A percentile compares a stretch with the other conserved stretches of the same genome.
These are phyloP conservation scores for Orbilia javanica DNA, from an alignment of 2,329 filamentous ascomycete genomes.

Conservation along the genomic window DNA sequence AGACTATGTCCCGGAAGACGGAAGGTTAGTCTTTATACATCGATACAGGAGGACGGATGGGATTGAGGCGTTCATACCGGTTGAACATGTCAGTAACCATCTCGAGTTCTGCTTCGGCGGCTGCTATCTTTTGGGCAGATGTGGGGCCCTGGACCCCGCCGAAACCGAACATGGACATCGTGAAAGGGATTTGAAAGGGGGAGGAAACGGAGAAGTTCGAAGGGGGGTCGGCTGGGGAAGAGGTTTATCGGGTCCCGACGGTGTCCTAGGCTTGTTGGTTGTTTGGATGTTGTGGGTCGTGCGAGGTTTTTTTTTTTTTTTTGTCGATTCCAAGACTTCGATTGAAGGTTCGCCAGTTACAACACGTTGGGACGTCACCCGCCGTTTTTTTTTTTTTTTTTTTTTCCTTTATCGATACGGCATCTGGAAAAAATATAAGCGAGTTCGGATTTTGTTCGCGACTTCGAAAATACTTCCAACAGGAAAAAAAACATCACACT, in stretches of 20 bases:
- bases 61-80: slow-evolving; percentile 73
- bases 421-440: slow-evolving; percentile 4
- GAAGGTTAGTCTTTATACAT: not conserved
- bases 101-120: slow-evolving; percentile 96
- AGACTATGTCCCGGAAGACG: slow-evolving; percentile 71
- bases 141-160: slow-evolving; percentile 81
- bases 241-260: slow-evolving; percentile 14
- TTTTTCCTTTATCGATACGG: slow-evolving; percentile 44
- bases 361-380: slow-evolving; percentile 18
- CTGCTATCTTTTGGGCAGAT: slow-evolving; percentile 96
- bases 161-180: slow-evolving; percentile 80
- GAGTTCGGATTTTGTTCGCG: slow-evolving; percentile 4
- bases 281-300: slow-evolving; percentile 29
- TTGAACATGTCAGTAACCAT: slow-evolving; percentile 98
- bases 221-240: slow-evolving; percentile 15
- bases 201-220: slow-evolving; percentile 18
- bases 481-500: slow-evolving; percentile 2
- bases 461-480: not conserved
- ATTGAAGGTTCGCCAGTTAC: not conserved
- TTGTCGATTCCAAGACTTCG: no score
- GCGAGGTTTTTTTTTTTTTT: slow-evolving; percentile 39
- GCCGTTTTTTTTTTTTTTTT: not conserved
- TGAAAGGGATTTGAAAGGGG: slow-evolving; percentile 61
- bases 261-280: slow-evolving; percentile 8
- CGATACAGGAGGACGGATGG: slow-evolving; percentile 19